Conservation (phyloP, 495 filamentous ascomycete species). For the Xylaria scruposa region DNA sequence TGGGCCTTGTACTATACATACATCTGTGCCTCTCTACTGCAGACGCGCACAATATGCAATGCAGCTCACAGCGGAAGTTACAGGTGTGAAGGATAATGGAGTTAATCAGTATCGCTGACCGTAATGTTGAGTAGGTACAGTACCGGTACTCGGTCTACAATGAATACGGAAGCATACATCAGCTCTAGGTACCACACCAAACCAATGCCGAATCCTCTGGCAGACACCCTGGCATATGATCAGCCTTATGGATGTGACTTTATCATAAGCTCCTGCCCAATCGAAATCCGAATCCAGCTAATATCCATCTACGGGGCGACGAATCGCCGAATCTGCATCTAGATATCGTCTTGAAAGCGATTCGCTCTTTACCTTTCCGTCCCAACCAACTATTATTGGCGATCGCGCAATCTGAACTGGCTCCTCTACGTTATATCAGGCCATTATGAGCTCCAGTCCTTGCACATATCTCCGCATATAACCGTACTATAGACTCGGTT, state of each 20-base stretch:
- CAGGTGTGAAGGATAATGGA: neutral
- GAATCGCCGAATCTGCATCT: conserved; percentile 15
- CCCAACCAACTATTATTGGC: neutral
- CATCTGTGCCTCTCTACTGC: conserved; percentile 10
- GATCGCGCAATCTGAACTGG: neutral
- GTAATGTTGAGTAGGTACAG: neutral
- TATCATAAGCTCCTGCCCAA: conserved; percentile 23
- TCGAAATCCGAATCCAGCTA: conserved; percentile 8
- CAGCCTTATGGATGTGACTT: conserved; percentile 29
- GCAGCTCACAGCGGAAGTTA: conserved; percentile 6
- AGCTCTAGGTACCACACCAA: conserved; percentile 20
- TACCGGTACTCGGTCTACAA: neutral
- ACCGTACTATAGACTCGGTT: neutral
- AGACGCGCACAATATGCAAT: conserved; percentile 5
- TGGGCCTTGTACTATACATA: conserved; percentile 9
- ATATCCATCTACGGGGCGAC: conserved; percentile 8
- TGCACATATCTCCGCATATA: neutral
- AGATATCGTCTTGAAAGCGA: conserved; percentile 12
- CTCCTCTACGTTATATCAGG: neutral
- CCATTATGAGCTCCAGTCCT: neutral
- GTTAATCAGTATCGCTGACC: conserved; percentile 16
- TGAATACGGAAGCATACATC: neutral
- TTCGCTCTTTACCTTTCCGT: neutral
- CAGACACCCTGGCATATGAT: conserved; percentile 20
- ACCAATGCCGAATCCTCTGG: conserved; percentile 27